Conservation (phyloP, 164 flowering plant species). For the Saururus chinensis region DNA sequence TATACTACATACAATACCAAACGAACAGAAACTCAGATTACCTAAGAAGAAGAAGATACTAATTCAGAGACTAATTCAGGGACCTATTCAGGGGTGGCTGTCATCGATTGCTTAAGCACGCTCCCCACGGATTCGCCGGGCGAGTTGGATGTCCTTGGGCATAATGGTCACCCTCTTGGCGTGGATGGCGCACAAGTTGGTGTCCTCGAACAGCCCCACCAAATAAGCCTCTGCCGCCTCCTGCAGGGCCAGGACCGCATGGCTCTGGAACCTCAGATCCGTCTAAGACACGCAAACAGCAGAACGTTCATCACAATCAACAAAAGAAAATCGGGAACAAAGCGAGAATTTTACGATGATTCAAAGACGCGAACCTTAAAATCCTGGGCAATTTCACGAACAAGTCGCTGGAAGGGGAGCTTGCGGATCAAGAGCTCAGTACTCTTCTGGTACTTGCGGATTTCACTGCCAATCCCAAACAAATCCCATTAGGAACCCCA, state of each 20-base stretch:
- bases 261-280: constrained; percentile 19
- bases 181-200: constrained; percentile 11
- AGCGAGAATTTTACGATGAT: not conserved
- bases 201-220: constrained; percentile 11
- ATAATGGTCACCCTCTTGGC: constrained; percentile 13
- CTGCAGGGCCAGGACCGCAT: constrained; percentile 16
- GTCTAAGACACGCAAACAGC: constrained; percentile 3
- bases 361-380: not conserved
- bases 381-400: constrained; percentile 10
- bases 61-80: too few relatives aligned
- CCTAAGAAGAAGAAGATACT: too few relatives aligned
- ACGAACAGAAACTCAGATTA: too few relatives aligned
- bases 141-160: constrained; percentile 12
- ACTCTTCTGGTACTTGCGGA: constrained; percentile 8
- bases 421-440: constrained; percentile 9
- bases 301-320: not conserved
- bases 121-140: constrained; percentile 9
- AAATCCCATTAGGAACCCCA: not conserved
- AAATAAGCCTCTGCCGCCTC: constrained; percentile 9
- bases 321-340: not conserved
- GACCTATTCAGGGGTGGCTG: too few relatives aligned
- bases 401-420: constrained; percentile 10
- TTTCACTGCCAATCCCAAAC: constrained; percentile 2
- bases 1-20: too few relatives aligned
- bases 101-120: constrained; percentile 9